A percentile compares a stretch with the other conserved stretches of the same genome.
These are phyloP conservation scores for Linnemannia schmuckeri DNA, from an alignment of 192 early-diverging fungal genomes.

Conservation along the genomic window DNA sequence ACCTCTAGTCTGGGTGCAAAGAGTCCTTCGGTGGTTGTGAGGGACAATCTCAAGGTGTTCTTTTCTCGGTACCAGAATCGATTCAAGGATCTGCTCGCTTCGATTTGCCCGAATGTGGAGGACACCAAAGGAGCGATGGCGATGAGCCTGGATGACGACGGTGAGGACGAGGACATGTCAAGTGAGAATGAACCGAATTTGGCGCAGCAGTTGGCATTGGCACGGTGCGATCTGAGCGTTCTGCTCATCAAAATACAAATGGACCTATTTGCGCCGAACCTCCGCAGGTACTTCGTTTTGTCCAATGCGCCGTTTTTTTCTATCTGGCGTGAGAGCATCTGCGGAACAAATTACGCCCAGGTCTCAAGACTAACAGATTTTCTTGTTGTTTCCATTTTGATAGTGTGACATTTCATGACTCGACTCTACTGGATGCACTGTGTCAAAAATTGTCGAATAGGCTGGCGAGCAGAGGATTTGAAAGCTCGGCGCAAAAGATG, in stretches of 20 bases:
- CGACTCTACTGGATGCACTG: conserved; percentile 34
- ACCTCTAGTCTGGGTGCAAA: conserved; percentile 64
- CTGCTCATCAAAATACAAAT: conserved; percentile 55
- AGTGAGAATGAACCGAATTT: not conserved
- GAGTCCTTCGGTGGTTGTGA: conserved; percentile 59
- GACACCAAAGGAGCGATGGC: conserved; percentile 4
- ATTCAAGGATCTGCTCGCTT: conserved; percentile 25
- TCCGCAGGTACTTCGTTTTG: conserved; percentile 23
- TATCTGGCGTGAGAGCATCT: not conserved
- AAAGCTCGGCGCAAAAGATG: conserved; percentile 23
- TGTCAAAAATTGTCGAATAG: conserved; percentile 36
- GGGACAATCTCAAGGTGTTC: conserved; percentile 67
- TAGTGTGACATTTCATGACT: conserved; percentile 29
- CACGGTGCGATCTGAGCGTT: conserved; percentile 27
- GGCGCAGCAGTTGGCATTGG: conserved; percentile 17
- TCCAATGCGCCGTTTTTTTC: not conserved
- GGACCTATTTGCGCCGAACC: conserved; percentile 48
- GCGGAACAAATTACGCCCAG: not conserved
- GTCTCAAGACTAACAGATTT: not conserved
- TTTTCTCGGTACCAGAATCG: conserved; percentile 62
- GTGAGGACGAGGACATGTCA: conserved; percentile 1
- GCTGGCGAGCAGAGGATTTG: conserved; percentile 10
- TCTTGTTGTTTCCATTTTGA: not conserved
- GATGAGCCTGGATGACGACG: conserved; percentile 27
- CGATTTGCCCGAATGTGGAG: conserved; percentile 2